Evolutionary conservation across 768 basidiomycete genomes (phyloP).

Genomic region (Zangia roseola): DNA sequence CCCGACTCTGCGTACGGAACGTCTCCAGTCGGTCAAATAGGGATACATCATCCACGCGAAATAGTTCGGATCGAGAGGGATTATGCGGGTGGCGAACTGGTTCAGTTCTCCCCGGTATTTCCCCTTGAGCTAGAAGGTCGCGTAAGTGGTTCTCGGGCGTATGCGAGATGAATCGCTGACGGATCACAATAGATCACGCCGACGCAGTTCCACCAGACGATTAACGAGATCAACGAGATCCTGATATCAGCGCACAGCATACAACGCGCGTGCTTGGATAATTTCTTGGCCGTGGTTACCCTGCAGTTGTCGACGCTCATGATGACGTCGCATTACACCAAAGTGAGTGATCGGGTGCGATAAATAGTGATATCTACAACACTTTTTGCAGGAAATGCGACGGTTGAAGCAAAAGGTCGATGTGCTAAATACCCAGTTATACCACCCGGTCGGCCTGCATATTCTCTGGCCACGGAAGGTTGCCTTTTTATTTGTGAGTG

Average conservation of each 20-base stretch:
- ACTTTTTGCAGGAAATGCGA: slow-evolving; percentile 67
- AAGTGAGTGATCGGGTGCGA: slow-evolving; percentile 43
- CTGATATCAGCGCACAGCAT: slow-evolving; percentile 86
- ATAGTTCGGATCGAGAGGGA: slow-evolving; percentile 91
- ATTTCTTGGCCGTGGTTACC: slow-evolving; percentile 72
- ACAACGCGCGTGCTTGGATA: slow-evolving; percentile 70
- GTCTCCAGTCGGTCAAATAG: slow-evolving; percentile 79
- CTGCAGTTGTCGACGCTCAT: slow-evolving; percentile 79
- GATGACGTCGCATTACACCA: slow-evolving; percentile 74
- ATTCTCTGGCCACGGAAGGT: slow-evolving; percentile 82
- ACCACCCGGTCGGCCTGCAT: slow-evolving; percentile 85
- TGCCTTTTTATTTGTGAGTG: slow-evolving; percentile 89
- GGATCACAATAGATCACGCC: slow-evolving; percentile 69
- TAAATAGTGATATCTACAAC: slow-evolving; percentile 6
- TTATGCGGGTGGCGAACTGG: slow-evolving; percentile 85
- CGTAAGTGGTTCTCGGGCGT: slow-evolving; percentile 46
- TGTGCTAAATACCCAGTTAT: slow-evolving; percentile 66
- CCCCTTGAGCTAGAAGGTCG: slow-evolving; percentile 92
- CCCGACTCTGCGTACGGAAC: slow-evolving; percentile 80
- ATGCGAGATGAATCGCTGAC: background rate
- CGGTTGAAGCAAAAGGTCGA: slow-evolving; percentile 62
- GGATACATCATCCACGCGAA: slow-evolving; percentile 88
- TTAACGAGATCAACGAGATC: slow-evolving; percentile 87
- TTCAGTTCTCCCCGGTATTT: slow-evolving; percentile 87
- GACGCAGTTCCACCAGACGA: slow-evolving; percentile 84